Percentiles rank a stretch among this genome's conserved stretches.
Evolutionary conservation across 495 filamentous ascomycete genomes (phyloP).

Genomic region (Neurospora sp.): DNA sequence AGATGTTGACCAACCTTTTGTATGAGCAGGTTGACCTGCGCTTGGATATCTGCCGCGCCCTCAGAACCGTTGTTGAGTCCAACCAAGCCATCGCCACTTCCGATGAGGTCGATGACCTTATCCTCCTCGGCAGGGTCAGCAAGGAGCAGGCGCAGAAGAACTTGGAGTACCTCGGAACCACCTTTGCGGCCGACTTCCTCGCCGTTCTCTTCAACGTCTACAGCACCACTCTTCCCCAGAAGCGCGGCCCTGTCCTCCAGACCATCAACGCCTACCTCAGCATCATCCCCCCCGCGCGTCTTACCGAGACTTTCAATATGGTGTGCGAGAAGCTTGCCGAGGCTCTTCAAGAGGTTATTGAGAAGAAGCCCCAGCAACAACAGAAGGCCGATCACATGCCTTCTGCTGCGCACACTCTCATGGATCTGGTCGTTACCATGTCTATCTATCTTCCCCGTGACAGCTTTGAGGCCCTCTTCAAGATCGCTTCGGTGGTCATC

Average conservation of each 20-base stretch:
- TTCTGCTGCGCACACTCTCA: conserved; percentile 86
- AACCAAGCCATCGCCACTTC: conserved; percentile 68
- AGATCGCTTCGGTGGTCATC: conserved; percentile 70
- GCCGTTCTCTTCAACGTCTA: conserved; percentile 98
- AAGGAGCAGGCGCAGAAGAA: conserved; percentile 67
- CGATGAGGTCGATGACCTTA: conserved; percentile 49
- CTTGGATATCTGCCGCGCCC: conserved; percentile 70
- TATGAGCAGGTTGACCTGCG: conserved; percentile 87
- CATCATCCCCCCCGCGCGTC: conserved; percentile 63
- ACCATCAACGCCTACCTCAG: conserved; percentile 92
- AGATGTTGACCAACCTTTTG: conserved; percentile 79
- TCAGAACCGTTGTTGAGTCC: conserved; percentile 82
- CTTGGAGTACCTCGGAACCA: conserved; percentile 58
- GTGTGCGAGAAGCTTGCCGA: conserved; percentile 75
- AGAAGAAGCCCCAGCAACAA: conserved; percentile 47
- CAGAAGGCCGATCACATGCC: conserved; percentile 62
- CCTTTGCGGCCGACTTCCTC: conserved; percentile 75
- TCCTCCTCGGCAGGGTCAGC: conserved; percentile 61
- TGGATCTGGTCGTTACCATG: conserved; percentile 92
- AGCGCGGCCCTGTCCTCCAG: conserved; percentile 76
- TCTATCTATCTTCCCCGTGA: conserved; percentile 82
- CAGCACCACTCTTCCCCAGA: conserved; percentile 86
- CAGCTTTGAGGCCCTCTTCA: conserved; percentile 72
- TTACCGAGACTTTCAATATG: conserved; percentile 76
- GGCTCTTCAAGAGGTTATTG: conserved; percentile 52